Conservation (phyloP, 768 basidiomycete genomes). For the Xerocomellus dryophilus region DNA sequence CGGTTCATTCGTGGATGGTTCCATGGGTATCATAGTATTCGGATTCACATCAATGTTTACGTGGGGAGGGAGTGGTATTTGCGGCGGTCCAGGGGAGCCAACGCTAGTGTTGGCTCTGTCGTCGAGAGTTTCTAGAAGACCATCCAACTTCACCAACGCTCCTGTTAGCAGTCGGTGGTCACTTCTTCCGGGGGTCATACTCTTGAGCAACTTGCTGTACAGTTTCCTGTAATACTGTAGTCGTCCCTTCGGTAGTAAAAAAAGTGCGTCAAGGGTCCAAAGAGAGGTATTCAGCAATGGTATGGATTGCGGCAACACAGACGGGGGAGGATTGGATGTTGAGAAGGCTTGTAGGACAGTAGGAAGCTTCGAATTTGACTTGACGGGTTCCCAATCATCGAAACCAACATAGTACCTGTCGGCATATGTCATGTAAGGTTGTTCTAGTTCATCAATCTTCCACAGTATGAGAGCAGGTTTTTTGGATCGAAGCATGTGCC, state of each 20-base stretch:
- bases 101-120: slow-evolving; percentile 46
- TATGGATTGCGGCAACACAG: slow-evolving; percentile 34
- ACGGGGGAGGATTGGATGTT: slow-evolving; percentile 54
- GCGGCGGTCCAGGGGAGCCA: background rate
- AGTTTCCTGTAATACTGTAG: slow-evolving; percentile 91
- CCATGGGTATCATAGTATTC: background rate
- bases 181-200: slow-evolving; percentile 79
- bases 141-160: slow-evolving; percentile 79
- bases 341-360: slow-evolving; percentile 71
- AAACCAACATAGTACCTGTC: slow-evolving; percentile 72
- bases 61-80: background rate
- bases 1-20: background rate
- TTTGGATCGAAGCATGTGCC: slow-evolving; percentile 28
- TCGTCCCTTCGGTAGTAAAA: slow-evolving; percentile 79
- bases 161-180: slow-evolving; percentile 80
- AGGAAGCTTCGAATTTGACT: slow-evolving; percentile 67
- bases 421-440: slow-evolving; percentile 81
- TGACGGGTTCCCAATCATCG: slow-evolving; percentile 79
- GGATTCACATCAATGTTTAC: background rate
- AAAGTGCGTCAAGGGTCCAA: slow-evolving; percentile 88
- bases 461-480: slow-evolving; percentile 16
- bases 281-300: slow-evolving; percentile 37
- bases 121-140: slow-evolving; percentile 66
- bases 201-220: slow-evolving; percentile 81
- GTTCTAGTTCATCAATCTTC: slow-evolving; percentile 89